Conservation (phyloP, 2,329 filamentous ascomycete species). For the Penicillium sp. region DNA sequence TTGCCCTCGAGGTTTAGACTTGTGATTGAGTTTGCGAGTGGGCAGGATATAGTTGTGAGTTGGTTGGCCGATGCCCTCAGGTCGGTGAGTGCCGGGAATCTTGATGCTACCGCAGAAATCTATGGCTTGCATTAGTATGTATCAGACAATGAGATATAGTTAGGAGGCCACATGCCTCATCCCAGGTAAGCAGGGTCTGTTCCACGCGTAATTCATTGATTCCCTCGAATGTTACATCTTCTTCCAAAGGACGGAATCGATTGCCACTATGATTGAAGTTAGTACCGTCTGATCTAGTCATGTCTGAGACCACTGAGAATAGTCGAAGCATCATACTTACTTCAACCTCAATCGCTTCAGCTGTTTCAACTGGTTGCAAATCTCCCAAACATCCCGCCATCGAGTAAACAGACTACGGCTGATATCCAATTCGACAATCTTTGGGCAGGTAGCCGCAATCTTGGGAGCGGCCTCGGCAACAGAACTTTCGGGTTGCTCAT, state of each 20-base stretch:
- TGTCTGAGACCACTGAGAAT: neutral
- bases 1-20: conserved; percentile 54
- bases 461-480: conserved; percentile 34
- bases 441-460: conserved; percentile 59
- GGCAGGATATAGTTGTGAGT: conserved; percentile 29
- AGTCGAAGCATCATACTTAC: conserved; percentile 49
- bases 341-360: conserved; percentile 69
- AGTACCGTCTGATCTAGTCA: conserved; percentile 4
- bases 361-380: conserved; percentile 69
- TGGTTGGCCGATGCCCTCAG: conserved; percentile 40
- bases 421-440: conserved; percentile 73
- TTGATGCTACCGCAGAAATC: conserved; percentile 36
- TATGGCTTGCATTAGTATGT: conserved; percentile 17
- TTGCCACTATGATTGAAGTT: conserved; percentile 62
- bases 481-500: conserved; percentile 13
- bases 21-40: conserved; percentile 40
- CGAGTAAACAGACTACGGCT: conserved; percentile 77
- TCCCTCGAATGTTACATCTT: conserved; percentile 46
- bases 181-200: conserved; percentile 67
- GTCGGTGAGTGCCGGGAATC: conserved; percentile 36
- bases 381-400: conserved; percentile 65
- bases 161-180: conserved; percentile 53
- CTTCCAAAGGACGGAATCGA: conserved; percentile 53
- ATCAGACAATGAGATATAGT: neutral
- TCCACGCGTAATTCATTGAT: conserved; percentile 65